Conservation (phyloP, 768 basidiomycete genomes). For the Amanita fuliginea region DNA sequence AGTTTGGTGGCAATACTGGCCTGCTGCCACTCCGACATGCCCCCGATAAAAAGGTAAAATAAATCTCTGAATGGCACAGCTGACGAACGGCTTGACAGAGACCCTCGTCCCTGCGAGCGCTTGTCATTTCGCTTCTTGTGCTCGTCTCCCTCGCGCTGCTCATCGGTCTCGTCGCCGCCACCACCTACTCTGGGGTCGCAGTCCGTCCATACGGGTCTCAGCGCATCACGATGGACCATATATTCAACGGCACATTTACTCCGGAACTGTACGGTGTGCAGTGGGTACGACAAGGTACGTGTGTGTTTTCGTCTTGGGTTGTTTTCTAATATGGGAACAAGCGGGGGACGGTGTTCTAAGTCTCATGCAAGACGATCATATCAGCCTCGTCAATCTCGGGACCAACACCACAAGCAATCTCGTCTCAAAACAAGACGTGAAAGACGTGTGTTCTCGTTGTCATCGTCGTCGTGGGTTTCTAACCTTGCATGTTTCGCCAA, state of each 20-base stretch:
- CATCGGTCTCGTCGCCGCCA: constrained; percentile 73
- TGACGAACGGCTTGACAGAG: constrained; percentile 20
- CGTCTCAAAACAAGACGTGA: constrained; percentile 46
- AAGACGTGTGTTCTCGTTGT: constrained; percentile 37
- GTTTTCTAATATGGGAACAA: constrained; percentile 20
- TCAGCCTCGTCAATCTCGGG: constrained; percentile 75
- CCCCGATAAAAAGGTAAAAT: background rate
- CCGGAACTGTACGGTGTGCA: constrained; percentile 36
- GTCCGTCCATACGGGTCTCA: constrained; percentile 42
- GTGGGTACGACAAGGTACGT: constrained; percentile 87
- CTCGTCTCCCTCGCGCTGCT: constrained; percentile 50
- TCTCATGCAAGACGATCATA: constrained; percentile 42
- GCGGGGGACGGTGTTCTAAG: constrained; percentile 95
- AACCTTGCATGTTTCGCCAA: constrained; percentile 17
- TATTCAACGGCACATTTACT: constrained; percentile 86
- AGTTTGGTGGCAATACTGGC: constrained; percentile 10
- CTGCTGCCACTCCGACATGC: no score
- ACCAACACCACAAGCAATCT: constrained; percentile 57
- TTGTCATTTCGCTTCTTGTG: constrained; percentile 48
- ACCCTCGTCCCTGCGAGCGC: constrained; percentile 42
- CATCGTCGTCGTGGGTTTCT: background rate
- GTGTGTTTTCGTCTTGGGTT: constrained; percentile 9
- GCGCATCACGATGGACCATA: constrained; percentile 78
- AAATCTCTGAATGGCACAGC: background rate
- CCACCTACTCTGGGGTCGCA: constrained; percentile 50